Evolutionary conservation across 176 grass and related monocot species (phyloP), one percentile per base, ranked within the genome.

Genomic region (Elaeis guineensis): DNA sequence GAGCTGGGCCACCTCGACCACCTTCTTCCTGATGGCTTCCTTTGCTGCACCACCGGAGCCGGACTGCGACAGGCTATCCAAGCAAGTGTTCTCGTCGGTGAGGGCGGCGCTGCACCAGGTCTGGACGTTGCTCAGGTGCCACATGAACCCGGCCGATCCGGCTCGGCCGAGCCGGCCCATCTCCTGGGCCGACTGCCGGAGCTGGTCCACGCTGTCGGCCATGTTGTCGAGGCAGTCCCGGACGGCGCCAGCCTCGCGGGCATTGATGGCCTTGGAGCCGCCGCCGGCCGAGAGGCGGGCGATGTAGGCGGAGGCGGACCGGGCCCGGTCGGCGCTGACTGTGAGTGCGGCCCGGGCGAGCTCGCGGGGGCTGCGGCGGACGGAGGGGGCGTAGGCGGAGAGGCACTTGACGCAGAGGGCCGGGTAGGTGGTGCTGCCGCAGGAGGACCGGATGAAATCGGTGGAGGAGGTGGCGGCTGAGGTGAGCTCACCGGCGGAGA

Each of bases 31-130:
- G 52, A 96, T 79, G 35, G 78, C 75, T 4, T 73, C 49, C 54
- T 81, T 78, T 21, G 81, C 77, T 21, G 81, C 77, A 44, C 5
- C 22, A 20, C 80, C 65, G 63, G 90, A 87, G 6, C 90, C 87
- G 49, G 61, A 76, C 60, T 64, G 78, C 22, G 64, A 55, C 19
- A 96, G 74, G 19, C 86, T 84, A 61, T 96, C 91, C 5, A 96
- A 64, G 80, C 91, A 96, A 62, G 86, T 96, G 76, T 80, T 87
- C 83, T 96, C 83, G 76, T 96, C 91, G 61, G 91, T 96, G 16
- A 96, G 79, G n/a, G 92, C 92, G 16, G 92, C 86, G 68, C 92
- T 96, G 72, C 77, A 91, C 92, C 87, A 96, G 1, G 92, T 88
- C 75, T 87, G 92, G 11, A 85, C 92, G 79, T 96, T 96, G 78